Percentiles rank a stretch among this genome's conserved stretches.
phyloP scores from a whole-genome alignment of 1,284 basidiomycete genomes.

The Heterobasidion parviporum region DNA sequence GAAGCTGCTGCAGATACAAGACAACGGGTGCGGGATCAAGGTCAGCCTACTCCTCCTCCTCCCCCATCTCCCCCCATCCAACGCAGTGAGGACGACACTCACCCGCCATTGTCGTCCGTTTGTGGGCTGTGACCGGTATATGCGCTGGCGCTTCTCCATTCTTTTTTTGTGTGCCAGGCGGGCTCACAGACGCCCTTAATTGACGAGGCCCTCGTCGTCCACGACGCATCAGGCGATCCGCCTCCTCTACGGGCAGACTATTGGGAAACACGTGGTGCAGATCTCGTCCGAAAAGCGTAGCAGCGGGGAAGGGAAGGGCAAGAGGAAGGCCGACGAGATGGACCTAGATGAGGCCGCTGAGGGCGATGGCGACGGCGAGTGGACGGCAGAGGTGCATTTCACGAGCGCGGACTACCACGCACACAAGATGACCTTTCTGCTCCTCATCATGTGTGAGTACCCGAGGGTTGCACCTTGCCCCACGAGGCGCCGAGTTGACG shows the following conservation, averaged over 20 bases:
- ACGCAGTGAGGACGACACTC: neutral
- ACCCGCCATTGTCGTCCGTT: neutral
- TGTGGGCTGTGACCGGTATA: too few species aligned
- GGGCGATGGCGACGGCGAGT: slow-evolving; percentile 21
- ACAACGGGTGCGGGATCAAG: slow-evolving; percentile 92
- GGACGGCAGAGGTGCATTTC: slow-evolving; percentile 71
- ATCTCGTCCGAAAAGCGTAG: slow-evolving; percentile 21
- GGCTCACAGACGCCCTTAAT: slow-evolving; percentile 69
- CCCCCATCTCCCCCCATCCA: too few species aligned
- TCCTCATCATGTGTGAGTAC: slow-evolving; percentile 94
- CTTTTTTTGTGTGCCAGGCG: slow-evolving; percentile 33
- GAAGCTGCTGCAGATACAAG: slow-evolving; percentile 93
- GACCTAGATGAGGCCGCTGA: slow-evolving; percentile 23
- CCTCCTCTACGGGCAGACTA: slow-evolving; percentile 72
- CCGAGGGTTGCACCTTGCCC: neutral
- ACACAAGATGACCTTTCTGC: slow-evolving; percentile 77
- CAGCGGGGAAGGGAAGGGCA: slow-evolving; percentile 1
- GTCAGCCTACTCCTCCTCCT: too few species aligned
- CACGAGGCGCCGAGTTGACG: neutral
- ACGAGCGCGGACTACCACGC: slow-evolving; percentile 87
- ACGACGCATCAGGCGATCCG: slow-evolving; percentile 70
- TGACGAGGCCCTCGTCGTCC: slow-evolving; percentile 74
- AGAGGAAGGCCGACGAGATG: slow-evolving; percentile 13
- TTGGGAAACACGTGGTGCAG: slow-evolving; percentile 78
- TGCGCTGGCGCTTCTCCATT: neutral